Evolutionary conservation across 345 rosid species (phyloP).

Genomic region (Schrenkiella parvula): DNA sequence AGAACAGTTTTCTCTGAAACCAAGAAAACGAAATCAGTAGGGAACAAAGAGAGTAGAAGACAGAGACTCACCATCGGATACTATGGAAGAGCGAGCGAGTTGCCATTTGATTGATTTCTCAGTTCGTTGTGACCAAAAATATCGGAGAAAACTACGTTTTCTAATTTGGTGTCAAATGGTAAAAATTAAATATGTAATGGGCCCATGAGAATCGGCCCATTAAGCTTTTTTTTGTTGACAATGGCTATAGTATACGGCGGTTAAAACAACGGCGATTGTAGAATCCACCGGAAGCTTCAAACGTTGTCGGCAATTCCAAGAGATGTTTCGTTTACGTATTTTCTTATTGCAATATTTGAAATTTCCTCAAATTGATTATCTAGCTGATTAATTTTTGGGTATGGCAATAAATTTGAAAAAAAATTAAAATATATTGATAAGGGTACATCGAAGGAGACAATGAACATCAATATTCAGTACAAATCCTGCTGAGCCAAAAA

Average conservation of each 20-base stretch:
- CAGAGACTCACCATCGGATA: slow-evolving; percentile 20
- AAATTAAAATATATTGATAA: not conserved
- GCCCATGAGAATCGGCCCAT: slow-evolving; percentile 4
- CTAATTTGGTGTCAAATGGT: not conserved
- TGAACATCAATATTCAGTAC: not conserved
- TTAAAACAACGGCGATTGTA: not conserved
- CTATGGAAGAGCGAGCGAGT: slow-evolving; percentile 32
- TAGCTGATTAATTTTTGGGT: not conserved
- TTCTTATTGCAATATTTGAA: not conserved
- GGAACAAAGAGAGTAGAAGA: not conserved
- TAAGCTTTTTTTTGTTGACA: not conserved
- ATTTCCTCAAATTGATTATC: not conserved
- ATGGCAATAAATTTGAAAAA: not conserved
- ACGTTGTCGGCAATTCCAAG: not conserved
- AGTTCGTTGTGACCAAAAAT: not conserved
- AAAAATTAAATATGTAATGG: not conserved
- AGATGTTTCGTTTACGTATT: not conserved
- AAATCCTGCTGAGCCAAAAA: not conserved
- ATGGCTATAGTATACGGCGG: not conserved
- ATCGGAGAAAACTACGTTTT: not conserved
- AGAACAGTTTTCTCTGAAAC: not conserved
- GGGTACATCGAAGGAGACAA: not conserved
- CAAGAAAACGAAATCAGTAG: not conserved
- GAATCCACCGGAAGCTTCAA: not conserved
- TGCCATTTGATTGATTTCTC: slow-evolving; percentile 29